These are phyloP conservation scores for Globisporangium spiculum DNA, from an alignment of 352 stramenopile species.

Conservation along the genomic window DNA sequence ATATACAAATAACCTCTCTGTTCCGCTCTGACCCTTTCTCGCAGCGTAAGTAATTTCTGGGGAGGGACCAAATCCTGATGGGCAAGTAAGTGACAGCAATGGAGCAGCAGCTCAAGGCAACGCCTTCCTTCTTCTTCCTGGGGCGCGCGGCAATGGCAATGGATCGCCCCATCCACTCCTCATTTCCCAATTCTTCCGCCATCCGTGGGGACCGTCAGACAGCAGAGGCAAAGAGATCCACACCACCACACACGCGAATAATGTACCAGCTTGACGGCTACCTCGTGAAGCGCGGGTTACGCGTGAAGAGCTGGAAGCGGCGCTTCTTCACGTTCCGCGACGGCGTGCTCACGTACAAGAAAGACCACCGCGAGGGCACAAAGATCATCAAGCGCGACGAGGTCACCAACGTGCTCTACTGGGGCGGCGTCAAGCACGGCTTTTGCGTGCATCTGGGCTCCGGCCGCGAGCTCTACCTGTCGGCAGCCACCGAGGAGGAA, in stretches of 20 bases:
- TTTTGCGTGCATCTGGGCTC: slow-evolving; percentile 54
- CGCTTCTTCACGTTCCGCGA: slow-evolving; percentile 69
- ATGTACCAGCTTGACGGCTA: slow-evolving; percentile 40
- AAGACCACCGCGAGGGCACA: slow-evolving; percentile 38
- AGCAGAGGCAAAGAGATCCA: neutral
- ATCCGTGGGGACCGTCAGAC: neutral
- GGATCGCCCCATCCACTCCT: neutral
- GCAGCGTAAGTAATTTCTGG: slow-evolving; percentile 7
- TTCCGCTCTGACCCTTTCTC: neutral
- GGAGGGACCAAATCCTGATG: slow-evolving; percentile 11
- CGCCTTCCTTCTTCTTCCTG: neutral
- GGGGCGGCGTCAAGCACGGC: slow-evolving; percentile 51
- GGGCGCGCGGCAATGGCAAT: neutral
- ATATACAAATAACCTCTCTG: neutral
- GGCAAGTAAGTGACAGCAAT: neutral
- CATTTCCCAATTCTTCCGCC: slow-evolving; percentile 4
- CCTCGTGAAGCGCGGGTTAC: slow-evolving; percentile 54
- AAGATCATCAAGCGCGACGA: slow-evolving; percentile 49
- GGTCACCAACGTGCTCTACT: slow-evolving; percentile 64
- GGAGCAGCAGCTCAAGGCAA: neutral
- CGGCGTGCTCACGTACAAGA: slow-evolving; percentile 60
- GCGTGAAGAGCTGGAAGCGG: slow-evolving; percentile 67
- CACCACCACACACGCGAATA: neutral
- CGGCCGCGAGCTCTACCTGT: slow-evolving; percentile 51
- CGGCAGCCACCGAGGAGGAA: slow-evolving; percentile 47